Base-by-base conservation (phyloP, 371 early-diverging fungal species). In the Nematocida sp. region DNA sequence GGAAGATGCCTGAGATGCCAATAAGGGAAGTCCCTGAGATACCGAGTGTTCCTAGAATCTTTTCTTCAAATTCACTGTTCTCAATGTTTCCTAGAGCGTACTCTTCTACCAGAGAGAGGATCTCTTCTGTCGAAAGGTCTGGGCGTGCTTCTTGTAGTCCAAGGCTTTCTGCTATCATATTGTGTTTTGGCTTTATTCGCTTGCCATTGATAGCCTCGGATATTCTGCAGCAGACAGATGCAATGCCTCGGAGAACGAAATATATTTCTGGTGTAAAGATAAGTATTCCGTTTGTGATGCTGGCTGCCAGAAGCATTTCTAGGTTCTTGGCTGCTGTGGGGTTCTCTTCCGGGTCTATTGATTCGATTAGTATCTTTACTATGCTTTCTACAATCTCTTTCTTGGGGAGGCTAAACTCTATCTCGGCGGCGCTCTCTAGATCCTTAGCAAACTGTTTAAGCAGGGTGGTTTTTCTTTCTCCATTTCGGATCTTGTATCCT, bases 381-480 rank as follows among this genome's bases (percentile, higher is more conserved):
- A 47, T 38, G 38, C 70, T 27, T 41, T 63, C 74, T 13, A 47
- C 64, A n/a, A 57, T 83, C 53, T 27, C 74, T 81, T 9, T 84
- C 78, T 0, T 75, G 62, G 21, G 80, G 46, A 37, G 67, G 70
- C n/a, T 65, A 27, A 75, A 46, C n/a, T 23, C 27, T 15, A 40
- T 81, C 67, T 86, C 85, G 74, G 86, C 84, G 27, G 81, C 83
- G 25, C 86, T 85, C 11, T 90, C 75, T 0, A 86, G 84, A 74
- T 95, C 94, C 57, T 92, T 91, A 77, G 93, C 91, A 32, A 95
- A 86, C 0, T 87, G 82, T 81, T 92, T 92, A 37, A 86, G 77
- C 9, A 87, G 84, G 65, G 91, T 85, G 43, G 84, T 85, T 52
- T 89, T 90, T 62, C 89, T 87, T 79, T 97, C 96, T n/a, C 85